These are phyloP conservation scores for Trametes cinnabarina DNA, from an alignment of 768 basidiomycete species.

Conservation along the genomic window DNA sequence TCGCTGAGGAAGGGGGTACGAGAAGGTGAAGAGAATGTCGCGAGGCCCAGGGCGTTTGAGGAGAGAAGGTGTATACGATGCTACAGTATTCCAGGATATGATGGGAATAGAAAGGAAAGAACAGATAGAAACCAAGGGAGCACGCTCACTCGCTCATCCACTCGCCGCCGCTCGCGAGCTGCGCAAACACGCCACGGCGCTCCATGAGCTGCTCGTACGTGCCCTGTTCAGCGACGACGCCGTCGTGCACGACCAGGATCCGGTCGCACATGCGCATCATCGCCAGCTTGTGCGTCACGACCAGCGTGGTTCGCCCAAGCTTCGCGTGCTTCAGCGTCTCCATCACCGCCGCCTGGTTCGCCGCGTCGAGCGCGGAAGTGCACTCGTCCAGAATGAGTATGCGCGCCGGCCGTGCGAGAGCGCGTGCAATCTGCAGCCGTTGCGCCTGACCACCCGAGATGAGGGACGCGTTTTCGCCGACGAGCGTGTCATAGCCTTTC, in stretches of 20 bases:
- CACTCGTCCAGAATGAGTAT: slow-evolving; percentile 92
- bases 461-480: slow-evolving; percentile 90
- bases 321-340: slow-evolving; percentile 67
- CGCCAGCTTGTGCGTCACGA: slow-evolving; percentile 90
- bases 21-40: neutral
- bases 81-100: slow-evolving; percentile 19
- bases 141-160: slow-evolving; percentile 38
- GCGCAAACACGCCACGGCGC: slow-evolving; percentile 68
- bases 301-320: slow-evolving; percentile 76
- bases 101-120: neutral
- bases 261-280: slow-evolving; percentile 93
- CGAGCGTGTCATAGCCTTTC: slow-evolving; percentile 79
- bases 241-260: slow-evolving; percentile 78
- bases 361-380: slow-evolving; percentile 85
- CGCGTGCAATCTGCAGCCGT: slow-evolving; percentile 87
- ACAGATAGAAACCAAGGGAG: neutral
- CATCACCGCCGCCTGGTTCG: slow-evolving; percentile 81
- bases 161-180: slow-evolving; percentile 77
- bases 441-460: slow-evolving; percentile 96
- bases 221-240: slow-evolving; percentile 75
- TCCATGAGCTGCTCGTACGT: slow-evolving; percentile 68
- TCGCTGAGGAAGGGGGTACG: slow-evolving; percentile 3
- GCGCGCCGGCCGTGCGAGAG: slow-evolving; percentile 69
- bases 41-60: neutral
- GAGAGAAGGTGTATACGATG: slow-evolving; percentile 15